A percentile compares a stretch with the other conserved stretches of the same genome.
These are phyloP conservation scores for Leccinellum luteum DNA, from an alignment of 768 basidiomycete genomes.

Conservation along the genomic window DNA sequence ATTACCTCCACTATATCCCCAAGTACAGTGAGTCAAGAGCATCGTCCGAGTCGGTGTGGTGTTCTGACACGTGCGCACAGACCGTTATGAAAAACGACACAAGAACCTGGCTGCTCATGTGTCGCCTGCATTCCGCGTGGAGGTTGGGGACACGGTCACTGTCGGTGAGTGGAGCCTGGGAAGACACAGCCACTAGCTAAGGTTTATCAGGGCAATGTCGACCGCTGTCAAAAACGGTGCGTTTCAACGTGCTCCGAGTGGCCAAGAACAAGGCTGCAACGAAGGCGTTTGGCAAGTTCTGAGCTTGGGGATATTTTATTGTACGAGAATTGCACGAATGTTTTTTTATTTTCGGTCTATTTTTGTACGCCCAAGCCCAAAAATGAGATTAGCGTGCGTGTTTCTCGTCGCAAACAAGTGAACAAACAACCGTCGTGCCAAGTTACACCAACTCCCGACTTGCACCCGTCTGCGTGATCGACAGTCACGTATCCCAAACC, in stretches of 20 bases:
- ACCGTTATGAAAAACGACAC: constrained; percentile 98
- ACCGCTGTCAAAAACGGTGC: constrained; percentile 97
- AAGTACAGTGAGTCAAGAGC: constrained; percentile 84
- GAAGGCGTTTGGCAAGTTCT: constrained; percentile 97
- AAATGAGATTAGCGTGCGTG: neutral
- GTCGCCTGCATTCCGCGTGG: constrained; percentile 98
- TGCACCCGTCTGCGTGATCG: constrained; percentile 27
- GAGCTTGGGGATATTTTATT: constrained; percentile 20
- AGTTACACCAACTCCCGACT: constrained; percentile 20
- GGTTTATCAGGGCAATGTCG: constrained; percentile 83
- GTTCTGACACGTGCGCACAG: constrained; percentile 37
- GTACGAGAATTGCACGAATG: constrained; percentile 16
- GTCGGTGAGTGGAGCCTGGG: constrained; percentile 64
- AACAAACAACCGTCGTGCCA: constrained; percentile 29
- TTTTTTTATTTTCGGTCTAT: constrained; percentile 6
- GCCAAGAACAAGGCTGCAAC: constrained; percentile 86
- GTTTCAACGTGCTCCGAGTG: constrained; percentile 98
- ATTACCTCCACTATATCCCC: constrained; percentile 94
- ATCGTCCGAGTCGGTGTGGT: neutral
- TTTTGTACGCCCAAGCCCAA: constrained; percentile 26
- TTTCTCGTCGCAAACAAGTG: constrained; percentile 28
- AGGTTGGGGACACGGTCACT: constrained; percentile 89
- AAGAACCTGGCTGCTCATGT: constrained; percentile 97
- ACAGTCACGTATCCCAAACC: constrained; percentile 42
- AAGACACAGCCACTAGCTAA: neutral